Base-by-base conservation (phyloP, 1,139 yeast genomes). In the Tardiomyces blankii region DNA sequence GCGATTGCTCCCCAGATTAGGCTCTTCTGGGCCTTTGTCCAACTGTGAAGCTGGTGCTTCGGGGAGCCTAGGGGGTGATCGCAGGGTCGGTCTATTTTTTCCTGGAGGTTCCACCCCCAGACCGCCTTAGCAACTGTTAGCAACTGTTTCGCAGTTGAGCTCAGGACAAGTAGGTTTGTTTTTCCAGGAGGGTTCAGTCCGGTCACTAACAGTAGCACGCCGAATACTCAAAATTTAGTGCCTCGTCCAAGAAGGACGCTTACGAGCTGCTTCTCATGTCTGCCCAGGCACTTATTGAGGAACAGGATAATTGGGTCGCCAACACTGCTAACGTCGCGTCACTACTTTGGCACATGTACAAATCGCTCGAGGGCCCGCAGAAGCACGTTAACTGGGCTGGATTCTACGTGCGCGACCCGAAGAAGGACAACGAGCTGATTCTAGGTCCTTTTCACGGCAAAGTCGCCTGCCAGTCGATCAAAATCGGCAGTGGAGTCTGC, bases 381-480 rank as follows among this genome's bases (percentile, higher is more conserved):
- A 42, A 44, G 18, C 42, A 51, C 2, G 85, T 89, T 18, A 91
- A 91, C 61, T 91, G 98, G 98, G 78, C 95, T 0, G 98, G 98
- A 0, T 88, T 91, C 60, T 91, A 91, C 58, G 77, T 85, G 0
- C 53, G 64, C 41, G 71, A 74, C 45, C 64, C 66, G 6, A 45
- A 51, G 18, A 55, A 54, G 9, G 59, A 60, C n/a, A 52, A 60
- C 0, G 77, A 74, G 55, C 69, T 91, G 46, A 73, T 86, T 30
- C 69, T 91, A 42, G 98, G 94, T 0, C 98, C 98, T 8, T 91
- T 91, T 62, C 95, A 87, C 63, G 98, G 98, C 1, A 87, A 87
- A 62, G 97, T 91, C 2, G 97, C 97, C 0, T 91, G 98, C 59
- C 97, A 91, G 63, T 64, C 67, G 18, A 91, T 91, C 48, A 60